These are phyloP conservation scores for Trematosphaeria pertusa DNA, from an alignment of 2,329 filamentous ascomycete species.

Conservation along the genomic window DNA sequence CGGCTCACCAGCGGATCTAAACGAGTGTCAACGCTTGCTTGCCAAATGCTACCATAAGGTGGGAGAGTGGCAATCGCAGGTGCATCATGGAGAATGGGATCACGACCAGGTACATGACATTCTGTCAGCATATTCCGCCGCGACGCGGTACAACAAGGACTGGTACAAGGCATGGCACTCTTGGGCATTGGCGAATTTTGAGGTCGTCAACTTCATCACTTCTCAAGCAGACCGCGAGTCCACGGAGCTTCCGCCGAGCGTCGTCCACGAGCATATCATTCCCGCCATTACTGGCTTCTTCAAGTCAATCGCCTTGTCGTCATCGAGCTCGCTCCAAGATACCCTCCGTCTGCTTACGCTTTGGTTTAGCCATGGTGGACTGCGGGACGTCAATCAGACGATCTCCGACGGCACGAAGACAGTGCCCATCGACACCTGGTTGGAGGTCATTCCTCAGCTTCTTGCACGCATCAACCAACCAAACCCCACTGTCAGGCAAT, in stretches of 20 bases:
- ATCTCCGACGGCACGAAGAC: conserved; percentile 90
- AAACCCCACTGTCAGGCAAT: conserved; percentile 83
- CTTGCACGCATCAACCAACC: conserved; percentile 98
- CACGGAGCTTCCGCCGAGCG: conserved; percentile 66
- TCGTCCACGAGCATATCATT: conserved; percentile 86
- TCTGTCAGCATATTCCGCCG: conserved; percentile 86
- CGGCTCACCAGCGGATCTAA: conserved; percentile 48
- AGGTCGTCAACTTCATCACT: conserved; percentile 87
- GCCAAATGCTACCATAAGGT: conserved; percentile 96
- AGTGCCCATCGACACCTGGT: conserved; percentile 97
- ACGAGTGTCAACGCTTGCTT: conserved; percentile 72
- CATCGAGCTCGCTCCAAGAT: conserved; percentile 92
- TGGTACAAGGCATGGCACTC: conserved; percentile 99
- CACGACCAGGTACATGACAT: conserved; percentile 87
- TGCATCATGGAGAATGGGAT: conserved; percentile 90
- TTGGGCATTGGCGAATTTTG: conserved; percentile 97
- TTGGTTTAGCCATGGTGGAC: conserved; percentile 94
- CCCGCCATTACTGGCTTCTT: conserved; percentile 97
- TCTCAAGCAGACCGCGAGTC: conserved; percentile 68
- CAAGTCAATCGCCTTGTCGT: conserved; percentile 91
- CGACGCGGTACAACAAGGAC: conserved; percentile 89
- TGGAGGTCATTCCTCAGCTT: conserved; percentile 96
- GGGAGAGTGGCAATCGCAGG: conserved; percentile 90
- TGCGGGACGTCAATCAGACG: conserved; percentile 83
- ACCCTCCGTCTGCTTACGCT: conserved; percentile 90